phyloP scores from a whole-genome alignment of 1,284 basidiomycete species.

The Schizopora paradoxa region DNA sequence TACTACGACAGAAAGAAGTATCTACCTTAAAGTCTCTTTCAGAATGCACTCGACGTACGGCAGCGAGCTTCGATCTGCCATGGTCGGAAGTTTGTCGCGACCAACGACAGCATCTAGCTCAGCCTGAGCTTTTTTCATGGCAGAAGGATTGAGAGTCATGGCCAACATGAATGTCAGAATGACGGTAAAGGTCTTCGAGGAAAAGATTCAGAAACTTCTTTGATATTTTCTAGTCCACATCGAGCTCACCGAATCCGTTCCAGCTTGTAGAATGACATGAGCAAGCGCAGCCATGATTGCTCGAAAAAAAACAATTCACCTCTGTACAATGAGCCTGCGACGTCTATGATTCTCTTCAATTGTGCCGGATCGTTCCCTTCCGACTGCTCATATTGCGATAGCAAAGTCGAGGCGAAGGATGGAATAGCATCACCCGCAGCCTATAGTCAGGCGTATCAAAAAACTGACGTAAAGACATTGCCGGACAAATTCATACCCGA shows the following conservation, averaged over 20 bases:
- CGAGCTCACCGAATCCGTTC: slow-evolving; percentile 6
- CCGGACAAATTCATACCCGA: neutral
- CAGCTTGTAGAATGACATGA: slow-evolving; percentile 1
- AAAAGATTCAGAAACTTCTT: neutral
- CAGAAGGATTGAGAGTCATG: slow-evolving; percentile 17
- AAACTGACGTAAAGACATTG: neutral
- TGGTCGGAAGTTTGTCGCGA: slow-evolving; percentile 16
- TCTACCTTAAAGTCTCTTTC: slow-evolving; percentile 11
- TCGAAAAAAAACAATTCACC: no score
- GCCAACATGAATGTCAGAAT: slow-evolving; percentile 14
- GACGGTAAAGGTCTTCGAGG: neutral
- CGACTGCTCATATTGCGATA: slow-evolving; percentile 4
- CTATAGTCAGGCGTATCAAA: no score
- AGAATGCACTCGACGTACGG: slow-evolving; percentile 11
- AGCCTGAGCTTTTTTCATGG: slow-evolving; percentile 10
- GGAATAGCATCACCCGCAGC: neutral
- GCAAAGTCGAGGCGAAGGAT: slow-evolving; percentile 5
- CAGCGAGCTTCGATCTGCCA: slow-evolving; percentile 19
- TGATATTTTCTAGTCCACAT: neutral
- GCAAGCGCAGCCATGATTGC: no score
- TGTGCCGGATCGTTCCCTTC: neutral
- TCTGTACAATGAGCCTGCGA: slow-evolving; percentile 8
- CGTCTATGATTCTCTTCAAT: slow-evolving; percentile 2
- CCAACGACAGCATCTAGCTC: slow-evolving; percentile 17
- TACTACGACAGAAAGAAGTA: neutral